Base-by-base conservation (phyloP, 1,284 basidiomycete genomes). In the Limonomyces culmigenus region DNA sequence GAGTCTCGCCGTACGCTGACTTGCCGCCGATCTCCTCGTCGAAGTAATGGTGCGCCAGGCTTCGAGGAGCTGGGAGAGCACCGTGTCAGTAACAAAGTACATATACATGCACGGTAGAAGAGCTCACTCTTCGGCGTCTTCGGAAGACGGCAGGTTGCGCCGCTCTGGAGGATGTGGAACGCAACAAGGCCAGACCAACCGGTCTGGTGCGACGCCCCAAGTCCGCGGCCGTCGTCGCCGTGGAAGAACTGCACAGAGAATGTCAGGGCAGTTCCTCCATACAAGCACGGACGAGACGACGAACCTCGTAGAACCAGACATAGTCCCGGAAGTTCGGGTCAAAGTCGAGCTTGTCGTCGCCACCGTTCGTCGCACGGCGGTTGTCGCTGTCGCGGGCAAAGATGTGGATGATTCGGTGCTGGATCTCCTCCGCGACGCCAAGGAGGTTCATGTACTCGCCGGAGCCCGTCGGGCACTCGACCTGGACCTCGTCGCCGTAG, bases 241-340 rank as follows among this genome's bases (percentile, higher is more conserved):
- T 97, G 84, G 77, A 97, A 97, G 65, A 85, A 96, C 80, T 89
- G 45, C 14, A 23, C 13, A 32, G 12, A 13, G 19, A 32, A 16
- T 25, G 32, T 48, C 29, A 43, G 14, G 11, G 17, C 16, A 36
- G 19, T 6, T 41, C 41, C 3, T 18, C 23, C 19, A 13, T 40
- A 17, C 15, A 27, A 8, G 10, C 25, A n/a, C n/a, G 8, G 25
- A 8, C 10, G 25, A 27, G 8, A 37, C 34, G 27, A 43, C 65
- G 40, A 41, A 85, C 84, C 58, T 93, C 92, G 54, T 91, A 83
- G 65, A 96, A 96, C 67, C 79, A 86, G 31, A 95, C 76, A 51
- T 96, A 93, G 54, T 97, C 89, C 33, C 87, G 70, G 71, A 97
- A 97, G 60, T 96, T 70, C n/a, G 91, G 88, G 54, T 97, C 93